These are phyloP conservation scores for Pyrenopolyporus hunteri DNA, from an alignment of 495 filamentous ascomycete genomes.

Conservation along the genomic window DNA sequence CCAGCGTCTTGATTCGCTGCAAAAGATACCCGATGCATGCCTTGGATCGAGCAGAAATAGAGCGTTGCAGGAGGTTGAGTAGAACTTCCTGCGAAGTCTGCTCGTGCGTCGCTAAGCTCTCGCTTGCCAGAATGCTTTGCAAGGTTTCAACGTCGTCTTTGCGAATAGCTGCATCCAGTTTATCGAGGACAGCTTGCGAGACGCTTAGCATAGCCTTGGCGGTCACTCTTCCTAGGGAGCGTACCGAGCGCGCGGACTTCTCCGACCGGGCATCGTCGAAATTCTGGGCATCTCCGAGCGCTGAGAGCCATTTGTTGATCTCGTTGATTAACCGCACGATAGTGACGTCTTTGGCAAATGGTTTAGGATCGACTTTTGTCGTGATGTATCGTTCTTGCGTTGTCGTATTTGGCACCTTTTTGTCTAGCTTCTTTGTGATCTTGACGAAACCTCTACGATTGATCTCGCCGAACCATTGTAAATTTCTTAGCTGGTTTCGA, in stretches of 20 bases:
- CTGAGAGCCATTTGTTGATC: slow-evolving; percentile 90
- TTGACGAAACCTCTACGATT: slow-evolving; percentile 95
- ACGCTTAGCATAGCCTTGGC: slow-evolving; percentile 75
- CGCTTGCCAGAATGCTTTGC: slow-evolving; percentile 61
- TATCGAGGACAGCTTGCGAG: slow-evolving; percentile 67
- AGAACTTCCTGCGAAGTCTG: slow-evolving; percentile 66
- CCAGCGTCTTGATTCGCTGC: slow-evolving; percentile 67
- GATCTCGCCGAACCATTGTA: slow-evolving; percentile 98
- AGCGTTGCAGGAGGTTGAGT: slow-evolving; percentile 81
- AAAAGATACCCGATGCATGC: slow-evolving; percentile 73
- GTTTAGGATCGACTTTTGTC: slow-evolving; percentile 82
- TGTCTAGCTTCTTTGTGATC: slow-evolving; percentile 97
- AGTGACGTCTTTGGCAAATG: slow-evolving; percentile 79
- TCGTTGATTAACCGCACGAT: slow-evolving; percentile 70
- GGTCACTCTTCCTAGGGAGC: slow-evolving; percentile 72
- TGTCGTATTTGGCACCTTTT: slow-evolving; percentile 74
- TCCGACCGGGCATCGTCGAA: slow-evolving; percentile 74
- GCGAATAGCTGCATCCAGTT: slow-evolving; percentile 77
- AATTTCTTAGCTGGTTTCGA: slow-evolving; percentile 81
- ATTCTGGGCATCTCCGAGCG: slow-evolving; percentile 72
- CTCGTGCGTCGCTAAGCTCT: slow-evolving; percentile 59
- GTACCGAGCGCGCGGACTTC: slow-evolving; percentile 60
- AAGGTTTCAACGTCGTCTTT: slow-evolving; percentile 71
- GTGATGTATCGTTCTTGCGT: slow-evolving; percentile 83
- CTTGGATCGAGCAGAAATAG: slow-evolving; percentile 74